Evolutionary conservation across 805 yeast species (phyloP).

Genomic region (Spathaspora hagerdaliae): DNA sequence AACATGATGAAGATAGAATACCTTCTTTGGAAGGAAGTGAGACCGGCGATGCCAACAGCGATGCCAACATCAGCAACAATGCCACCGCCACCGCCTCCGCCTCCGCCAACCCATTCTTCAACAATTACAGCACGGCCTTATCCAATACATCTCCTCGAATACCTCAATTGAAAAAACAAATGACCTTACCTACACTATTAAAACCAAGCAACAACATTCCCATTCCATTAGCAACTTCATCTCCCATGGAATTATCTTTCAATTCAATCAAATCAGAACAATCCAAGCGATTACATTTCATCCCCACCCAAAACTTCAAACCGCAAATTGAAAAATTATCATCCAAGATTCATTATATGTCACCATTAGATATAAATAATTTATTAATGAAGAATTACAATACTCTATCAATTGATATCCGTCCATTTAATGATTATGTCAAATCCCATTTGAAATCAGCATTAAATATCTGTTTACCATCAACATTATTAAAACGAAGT

Average conservation of each 20-base stretch:
- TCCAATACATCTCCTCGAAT: neutral
- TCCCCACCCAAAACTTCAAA: constrained; percentile 17
- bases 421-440: constrained; percentile 76
- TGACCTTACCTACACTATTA: constrained; percentile 18
- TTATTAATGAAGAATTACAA: neutral
- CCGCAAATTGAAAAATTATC: constrained; percentile 20
- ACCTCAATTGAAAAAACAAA: constrained; percentile 13
- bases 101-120: neutral
- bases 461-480: constrained; percentile 78
- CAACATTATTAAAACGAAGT: constrained; percentile 77
- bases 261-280: constrained; percentile 14
- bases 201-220: constrained; percentile 10
- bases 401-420: constrained; percentile 60
- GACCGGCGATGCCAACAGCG: constrained; percentile 12
- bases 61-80: constrained; percentile 18
- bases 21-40: no score
- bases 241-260: neutral
- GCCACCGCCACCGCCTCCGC: constrained; percentile 1
- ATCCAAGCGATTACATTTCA: constrained; percentile 16
- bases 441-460: constrained; percentile 56
- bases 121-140: neutral
- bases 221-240: constrained; percentile 12
- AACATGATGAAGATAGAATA: constrained; percentile 6
- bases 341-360: constrained; percentile 14
- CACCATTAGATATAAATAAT: constrained; percentile 7